Conservation (phyloP, 441 rosid genomes). For the Jatropha podagrica region DNA sequence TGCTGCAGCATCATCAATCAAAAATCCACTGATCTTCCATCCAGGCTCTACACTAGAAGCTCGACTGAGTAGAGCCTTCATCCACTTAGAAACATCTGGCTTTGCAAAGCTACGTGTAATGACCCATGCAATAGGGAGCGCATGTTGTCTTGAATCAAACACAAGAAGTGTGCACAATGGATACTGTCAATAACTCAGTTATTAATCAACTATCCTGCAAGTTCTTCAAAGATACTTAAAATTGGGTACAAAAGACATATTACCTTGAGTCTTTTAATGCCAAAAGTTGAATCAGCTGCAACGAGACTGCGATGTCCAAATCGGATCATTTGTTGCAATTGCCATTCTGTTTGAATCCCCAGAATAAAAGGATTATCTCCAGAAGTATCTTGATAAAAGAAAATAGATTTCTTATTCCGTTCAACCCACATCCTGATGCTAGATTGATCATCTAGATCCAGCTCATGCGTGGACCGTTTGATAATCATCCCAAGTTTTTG, state of each 20-base stretch:
- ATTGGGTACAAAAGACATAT: constrained; percentile 9
- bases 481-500: constrained; percentile 95
- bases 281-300: constrained; percentile 91
- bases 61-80: constrained; percentile 72
- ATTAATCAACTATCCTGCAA: constrained; percentile 17
- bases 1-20: constrained; percentile 89
- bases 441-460: constrained; percentile 90
- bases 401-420: constrained; percentile 83
- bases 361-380: constrained; percentile 74
- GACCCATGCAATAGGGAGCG: constrained; percentile 92
- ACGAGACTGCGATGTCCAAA: constrained; percentile 84
- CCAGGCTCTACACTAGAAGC: constrained; percentile 67
- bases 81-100: constrained; percentile 85
- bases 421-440: constrained; percentile 92
- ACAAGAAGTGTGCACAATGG: constrained; percentile 90
- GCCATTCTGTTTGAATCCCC: constrained; percentile 98
- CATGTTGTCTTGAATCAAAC: constrained; percentile 95
- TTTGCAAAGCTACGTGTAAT: constrained; percentile 86
- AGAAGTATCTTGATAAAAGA: constrained; percentile 78
- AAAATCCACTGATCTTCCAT: constrained; percentile 71
- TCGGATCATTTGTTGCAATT: constrained; percentile 88
- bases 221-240: constrained; percentile 7
- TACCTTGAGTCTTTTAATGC: constrained; percentile 92
- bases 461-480: constrained; percentile 81
- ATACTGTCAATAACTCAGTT: constrained; percentile 55